Conservation (phyloP, 176 grass and related monocot species). For the Eleusine coracana region DNA sequence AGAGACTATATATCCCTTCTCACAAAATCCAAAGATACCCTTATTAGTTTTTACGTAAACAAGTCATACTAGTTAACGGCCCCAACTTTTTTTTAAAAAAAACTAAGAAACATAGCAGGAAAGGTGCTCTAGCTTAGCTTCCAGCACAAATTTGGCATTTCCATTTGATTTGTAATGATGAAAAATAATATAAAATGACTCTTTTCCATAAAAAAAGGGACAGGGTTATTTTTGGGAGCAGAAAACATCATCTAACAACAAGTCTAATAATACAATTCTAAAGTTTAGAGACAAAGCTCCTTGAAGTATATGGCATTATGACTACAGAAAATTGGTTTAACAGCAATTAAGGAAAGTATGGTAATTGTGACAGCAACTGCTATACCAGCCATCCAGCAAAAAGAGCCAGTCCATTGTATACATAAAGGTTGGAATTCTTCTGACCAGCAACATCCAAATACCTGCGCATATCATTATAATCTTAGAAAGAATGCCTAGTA, state of each 20-base stretch:
- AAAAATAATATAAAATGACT: background rate
- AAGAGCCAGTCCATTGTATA: slow-evolving; percentile 74
- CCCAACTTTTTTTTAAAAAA: background rate
- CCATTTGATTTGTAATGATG: background rate
- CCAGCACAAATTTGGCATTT: background rate
- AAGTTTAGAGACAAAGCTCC: slow-evolving; percentile 5
- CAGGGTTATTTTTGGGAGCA: background rate
- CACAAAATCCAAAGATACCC: background rate
- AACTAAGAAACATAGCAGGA: background rate
- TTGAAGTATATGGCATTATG: background rate
- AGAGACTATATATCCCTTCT: too few species aligned
- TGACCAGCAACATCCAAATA: slow-evolving; percentile 74
- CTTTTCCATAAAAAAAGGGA: background rate
- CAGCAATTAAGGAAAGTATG: background rate
- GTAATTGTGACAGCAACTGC: background rate
- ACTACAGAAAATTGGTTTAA: background rate
- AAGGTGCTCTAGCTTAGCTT: background rate
- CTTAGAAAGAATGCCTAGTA: slow-evolving; percentile 11
- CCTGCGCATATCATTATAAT: slow-evolving; percentile 41
- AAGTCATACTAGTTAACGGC: background rate
- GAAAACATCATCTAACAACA: background rate
- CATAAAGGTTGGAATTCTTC: slow-evolving; percentile 62
- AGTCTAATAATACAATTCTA: slow-evolving; percentile 11
- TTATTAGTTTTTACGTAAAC: background rate
- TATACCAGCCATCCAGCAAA: slow-evolving; percentile 91